Percentiles rank a stretch among this genome's conserved stretches.
phyloP scores from a whole-genome alignment of 1,284 basidiomycete genomes.

The Cryptococcus sp. region DNA sequence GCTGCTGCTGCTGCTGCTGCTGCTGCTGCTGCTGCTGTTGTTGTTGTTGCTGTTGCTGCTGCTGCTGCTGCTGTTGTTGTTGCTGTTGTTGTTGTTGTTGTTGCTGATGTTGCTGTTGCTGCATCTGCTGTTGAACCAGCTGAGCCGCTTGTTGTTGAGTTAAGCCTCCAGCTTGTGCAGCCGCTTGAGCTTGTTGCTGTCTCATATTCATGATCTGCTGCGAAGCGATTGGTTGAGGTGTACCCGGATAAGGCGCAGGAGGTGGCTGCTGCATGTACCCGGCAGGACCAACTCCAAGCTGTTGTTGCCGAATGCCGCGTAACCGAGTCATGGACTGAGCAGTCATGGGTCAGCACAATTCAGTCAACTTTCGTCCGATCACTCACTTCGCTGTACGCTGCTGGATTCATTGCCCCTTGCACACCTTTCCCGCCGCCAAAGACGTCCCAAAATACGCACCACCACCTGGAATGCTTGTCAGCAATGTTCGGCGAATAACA shows the following conservation, averaged over 20 bases:
- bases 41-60: slow-evolving; percentile 16
- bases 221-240: slow-evolving; percentile 23
- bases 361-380: neutral
- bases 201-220: slow-evolving; percentile 31
- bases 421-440: slow-evolving; percentile 50
- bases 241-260: slow-evolving; percentile 9
- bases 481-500: neutral
- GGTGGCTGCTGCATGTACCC: slow-evolving; percentile 25
- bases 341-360: slow-evolving; percentile 5
- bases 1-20: slow-evolving; percentile 28
- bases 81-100: slow-evolving; percentile 25
- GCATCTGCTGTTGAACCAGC: slow-evolving; percentile 30
- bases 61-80: slow-evolving; percentile 20
- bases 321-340: slow-evolving; percentile 42
- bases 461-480: slow-evolving; percentile 40
- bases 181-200: slow-evolving; percentile 29
- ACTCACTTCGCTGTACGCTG: slow-evolving; percentile 49
- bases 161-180: slow-evolving; percentile 26
- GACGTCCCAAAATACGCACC: slow-evolving; percentile 54
- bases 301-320: slow-evolving; percentile 35
- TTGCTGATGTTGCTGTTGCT: slow-evolving; percentile 23
- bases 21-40: slow-evolving; percentile 30
- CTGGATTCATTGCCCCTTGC: slow-evolving; percentile 44
- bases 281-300: slow-evolving; percentile 18
- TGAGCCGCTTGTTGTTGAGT: slow-evolving; percentile 27